phyloP scores from a whole-genome alignment of 352 stramenopile genomes.

The Phytophthora chlamydospora region DNA sequence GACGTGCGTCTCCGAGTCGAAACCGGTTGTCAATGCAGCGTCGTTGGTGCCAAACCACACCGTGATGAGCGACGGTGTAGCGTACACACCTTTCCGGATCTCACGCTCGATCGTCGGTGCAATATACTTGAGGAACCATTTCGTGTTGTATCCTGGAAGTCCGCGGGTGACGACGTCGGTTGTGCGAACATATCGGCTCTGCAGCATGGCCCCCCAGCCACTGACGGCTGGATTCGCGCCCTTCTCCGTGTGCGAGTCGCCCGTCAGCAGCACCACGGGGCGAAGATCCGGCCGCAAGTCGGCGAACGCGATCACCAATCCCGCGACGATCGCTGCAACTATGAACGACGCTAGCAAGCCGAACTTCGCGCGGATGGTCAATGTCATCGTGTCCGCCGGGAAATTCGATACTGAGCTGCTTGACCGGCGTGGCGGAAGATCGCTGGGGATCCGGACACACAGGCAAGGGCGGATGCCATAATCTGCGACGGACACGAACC shows the following conservation, averaged over 20 bases:
- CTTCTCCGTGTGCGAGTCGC: conserved; percentile 51
- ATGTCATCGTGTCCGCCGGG: not conserved
- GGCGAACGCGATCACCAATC: not conserved
- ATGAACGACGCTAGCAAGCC: not conserved
- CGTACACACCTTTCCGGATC: conserved; percentile 7
- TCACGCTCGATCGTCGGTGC: conserved; percentile 7
- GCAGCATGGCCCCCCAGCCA: conserved; percentile 38
- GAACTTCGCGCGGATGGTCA: not conserved
- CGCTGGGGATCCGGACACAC: too few species aligned
- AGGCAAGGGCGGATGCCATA: too few species aligned
- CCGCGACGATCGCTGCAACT: not conserved
- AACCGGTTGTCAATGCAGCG: conserved; percentile 14
- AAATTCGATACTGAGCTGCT: conserved; percentile 9
- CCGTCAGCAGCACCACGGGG: conserved; percentile 30
- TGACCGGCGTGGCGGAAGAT: too few species aligned
- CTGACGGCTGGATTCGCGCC: conserved; percentile 16
- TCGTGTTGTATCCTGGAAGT: conserved; percentile 42
- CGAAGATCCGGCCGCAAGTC: conserved; percentile 2
- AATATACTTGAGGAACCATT: conserved; percentile 41
- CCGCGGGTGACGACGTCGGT: conserved; percentile 46
- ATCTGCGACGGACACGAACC: too few species aligned
- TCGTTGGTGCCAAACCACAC: conserved; percentile 23
- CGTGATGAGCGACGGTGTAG: conserved; percentile 14
- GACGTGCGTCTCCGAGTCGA: conserved; percentile 18
- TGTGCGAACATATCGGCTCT: conserved; percentile 32